Base-by-base conservation (phyloP, 2,329 filamentous ascomycete species). In the Penicillium expansum region DNA sequence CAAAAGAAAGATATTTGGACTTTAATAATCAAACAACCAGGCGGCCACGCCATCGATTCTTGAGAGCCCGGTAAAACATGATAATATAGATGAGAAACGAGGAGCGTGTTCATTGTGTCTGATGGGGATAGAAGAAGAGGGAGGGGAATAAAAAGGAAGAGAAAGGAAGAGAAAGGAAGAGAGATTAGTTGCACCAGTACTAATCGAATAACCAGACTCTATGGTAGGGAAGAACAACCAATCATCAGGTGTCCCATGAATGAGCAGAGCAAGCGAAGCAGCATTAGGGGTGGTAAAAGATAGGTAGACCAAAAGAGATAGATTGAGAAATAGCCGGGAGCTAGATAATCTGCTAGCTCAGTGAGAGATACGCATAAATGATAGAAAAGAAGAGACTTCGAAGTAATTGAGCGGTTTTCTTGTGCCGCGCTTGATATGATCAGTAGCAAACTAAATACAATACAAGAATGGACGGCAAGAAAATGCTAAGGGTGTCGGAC, bases 381-480 rank as follows among this genome's bases (percentile, higher is more conserved):
- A 48, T n/a, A 49, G 16, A 54, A 41, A 37, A 24, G 29, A 29
- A 13, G 29, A 33, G 33, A 16, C 6, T 7, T n/a, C 7, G 14
- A 14, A 35, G 11, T 43, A 30, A 27, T 35, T 44, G 51, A 52
- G 33, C 58, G 56, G 37, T 43, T 48, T 39, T 57, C 48, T 48
- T 35, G 54, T 42, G 52, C 51, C 55, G 44, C 48, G 27, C 37
- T 43, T 52, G 52, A 24, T 58, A 52, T 45, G 49, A 49, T 22
- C 50, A 56, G 49, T 52, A 55, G 48, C 56, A 49, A 61, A 67
- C 66, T 69, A 70, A 66, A 64, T 71, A 70, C 69, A 71, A 65
- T 71, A 71, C 54, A 52, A 58, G 60, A 59, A 63, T 64, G 45
- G 57, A 60, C 64, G 61, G 42, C 58, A 57, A 56, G 55, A 56